Base-by-base conservation (phyloP, 768 basidiomycete species). In the Amanita thiersii region DNA sequence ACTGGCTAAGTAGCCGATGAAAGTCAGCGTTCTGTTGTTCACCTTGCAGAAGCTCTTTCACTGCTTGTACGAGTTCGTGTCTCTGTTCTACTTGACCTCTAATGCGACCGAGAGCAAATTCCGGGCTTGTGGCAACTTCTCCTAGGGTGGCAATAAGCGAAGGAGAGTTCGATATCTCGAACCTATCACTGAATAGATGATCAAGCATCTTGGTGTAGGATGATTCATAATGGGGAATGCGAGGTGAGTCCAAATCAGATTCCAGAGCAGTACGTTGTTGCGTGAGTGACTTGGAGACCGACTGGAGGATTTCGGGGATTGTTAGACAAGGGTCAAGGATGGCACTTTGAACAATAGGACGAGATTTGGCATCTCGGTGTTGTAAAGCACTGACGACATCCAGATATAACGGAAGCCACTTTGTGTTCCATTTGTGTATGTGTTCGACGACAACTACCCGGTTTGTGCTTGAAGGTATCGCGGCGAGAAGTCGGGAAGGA, bases 41-140 rank as follows among this genome's bases (percentile, higher is more conserved):
- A 32, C 69, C 64, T 29, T 73, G 72, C 39, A 97, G 61, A 17
- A 91, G 62, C 28, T 75, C 72, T 52, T 80, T 76, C 20, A 92
- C 74, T 24, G 75, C 70, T 3, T 63, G 56, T 19, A 82, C 58
- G 18, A 97, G 77, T 47, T 79, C 72, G 19, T 67, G 65, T n/a
- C 91, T 76, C 47, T 80, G 73, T 45, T 87, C 85, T 36, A 88
- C 56, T 50, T 90, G 78, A 2, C 86, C 88, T 28, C 88, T 80
- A 35, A 92, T 80, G 33, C 91, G 84, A 9, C 96, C 94, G 25
- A 98, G 73, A 0, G 96, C 94, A 55, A 83, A 97, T 57, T 97
- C 90, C 1, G 94, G 96, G n/a, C 75, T 83, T 7, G 92, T 94
- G 12, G 90, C 88, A 33, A 79, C 59, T 33, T 73, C 64, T 8